Evolutionary conservation across 108 stramenopile species (phyloP), one percentile per base, ranked within the genome.

Genomic region (Pelagomonas calceolata): DNA sequence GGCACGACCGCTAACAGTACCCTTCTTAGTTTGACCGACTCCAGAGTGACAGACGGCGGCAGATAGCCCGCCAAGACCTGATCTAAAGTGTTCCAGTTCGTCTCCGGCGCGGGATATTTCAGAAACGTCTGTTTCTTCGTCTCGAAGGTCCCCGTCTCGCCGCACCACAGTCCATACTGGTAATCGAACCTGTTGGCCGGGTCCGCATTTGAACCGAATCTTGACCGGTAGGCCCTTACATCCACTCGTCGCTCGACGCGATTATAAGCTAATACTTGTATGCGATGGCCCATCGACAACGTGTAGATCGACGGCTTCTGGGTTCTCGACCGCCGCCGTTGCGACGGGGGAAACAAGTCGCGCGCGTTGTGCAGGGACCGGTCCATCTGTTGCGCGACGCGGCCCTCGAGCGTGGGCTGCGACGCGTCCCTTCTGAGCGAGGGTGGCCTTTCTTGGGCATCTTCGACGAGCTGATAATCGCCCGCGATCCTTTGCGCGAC

Each of bases 271-370:
- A 98, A 75, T 18, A 81, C 65, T 29, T 91, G 90, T 34, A 93
- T 88, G 46, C 87, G 87, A 79, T 93, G 91, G 32, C 91, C 91
- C 90, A 93, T 90, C 65, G 84, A 85, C 51, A 92, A 67, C 34
- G 82, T 90, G 75, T 81, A 68, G 45, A 37, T 65, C 39, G 36
- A 30, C 39, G 36, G n/a, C 44, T 35, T 43, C 36, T 17, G 31
- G 68, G 35, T 67, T 30, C 68, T 39, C 36, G 0, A 32, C 76
- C 45, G 33, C 34, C 75, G 73, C 76, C 71, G 33, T 44, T 29
- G 71, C n/a, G n/a, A n/a, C 64, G n/a, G 67, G 29, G 72, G 45
- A 30, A 35, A 73, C 51, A 33, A 64, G 84, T 81, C 60, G 80
- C 75, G 65, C 85, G 79, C 10, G 84, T 76, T 74, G 80, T 82